Conservation (phyloP, 2,329 filamentous ascomycete genomes). For the Grosmannia clavigera region DNA sequence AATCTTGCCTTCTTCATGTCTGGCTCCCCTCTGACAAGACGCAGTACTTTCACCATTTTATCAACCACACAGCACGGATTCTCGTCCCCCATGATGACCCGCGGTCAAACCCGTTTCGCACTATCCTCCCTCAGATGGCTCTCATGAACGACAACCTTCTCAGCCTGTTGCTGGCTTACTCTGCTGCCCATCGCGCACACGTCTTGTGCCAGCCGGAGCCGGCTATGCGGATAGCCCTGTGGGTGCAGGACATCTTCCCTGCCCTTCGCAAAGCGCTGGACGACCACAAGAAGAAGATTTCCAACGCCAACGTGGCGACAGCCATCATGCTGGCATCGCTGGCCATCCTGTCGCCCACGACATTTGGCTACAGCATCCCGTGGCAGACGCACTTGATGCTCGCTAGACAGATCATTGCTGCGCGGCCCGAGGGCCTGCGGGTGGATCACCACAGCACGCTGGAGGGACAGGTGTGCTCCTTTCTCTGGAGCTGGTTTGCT, state of each 20-base stretch:
- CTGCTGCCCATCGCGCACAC: slow-evolving; percentile 69
- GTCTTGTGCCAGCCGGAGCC: slow-evolving; percentile 64
- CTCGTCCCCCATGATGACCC: slow-evolving; percentile 38
- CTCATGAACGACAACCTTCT: slow-evolving; percentile 58
- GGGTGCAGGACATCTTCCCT: slow-evolving; percentile 70
- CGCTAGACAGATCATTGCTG: slow-evolving; percentile 62
- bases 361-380: slow-evolving; percentile 66
- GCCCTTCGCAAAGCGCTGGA: slow-evolving; percentile 55
- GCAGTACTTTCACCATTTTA: slow-evolving; percentile 48
- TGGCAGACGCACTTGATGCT: slow-evolving; percentile 72
- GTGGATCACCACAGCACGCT: slow-evolving; percentile 37
- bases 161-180: slow-evolving; percentile 67
- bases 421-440: slow-evolving; percentile 34
- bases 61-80: slow-evolving; percentile 63
- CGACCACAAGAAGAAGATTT: slow-evolving; percentile 48
- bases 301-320: slow-evolving; percentile 63
- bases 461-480: slow-evolving; percentile 51
- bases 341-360: slow-evolving; percentile 71
- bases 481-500: slow-evolving; percentile 71
- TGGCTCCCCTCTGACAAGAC: not conserved
- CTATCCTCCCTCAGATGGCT: slow-evolving; percentile 46
- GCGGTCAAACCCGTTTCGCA: slow-evolving; percentile 40
- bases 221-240: slow-evolving; percentile 62
- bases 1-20: not conserved
- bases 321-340: slow-evolving; percentile 77